Conservation (phyloP, 2,329 filamentous ascomycete genomes). For the Ascosphaera acerosa region DNA sequence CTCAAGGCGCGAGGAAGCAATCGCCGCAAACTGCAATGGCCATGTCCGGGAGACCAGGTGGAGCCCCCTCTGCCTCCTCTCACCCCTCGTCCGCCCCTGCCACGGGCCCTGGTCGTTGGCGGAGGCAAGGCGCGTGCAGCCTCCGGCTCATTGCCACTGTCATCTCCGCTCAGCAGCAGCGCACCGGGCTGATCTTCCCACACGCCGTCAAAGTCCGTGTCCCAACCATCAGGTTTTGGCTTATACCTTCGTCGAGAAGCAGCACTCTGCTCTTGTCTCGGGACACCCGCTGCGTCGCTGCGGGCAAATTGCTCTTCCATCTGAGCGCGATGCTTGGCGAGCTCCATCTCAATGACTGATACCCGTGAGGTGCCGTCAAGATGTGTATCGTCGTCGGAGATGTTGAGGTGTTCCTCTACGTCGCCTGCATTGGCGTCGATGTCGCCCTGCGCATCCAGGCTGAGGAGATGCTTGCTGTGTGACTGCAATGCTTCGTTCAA, state of each 20-base stretch:
- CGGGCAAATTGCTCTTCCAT: constrained; percentile 46
- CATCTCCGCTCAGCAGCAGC: too few species aligned
- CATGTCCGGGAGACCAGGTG: too few species aligned
- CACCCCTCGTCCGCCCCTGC: too few species aligned
- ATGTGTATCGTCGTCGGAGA: constrained; percentile 39
- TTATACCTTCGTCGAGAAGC: constrained; percentile 34
- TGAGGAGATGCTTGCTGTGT: constrained; percentile 44
- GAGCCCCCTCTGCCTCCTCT: too few species aligned
- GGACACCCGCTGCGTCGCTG: too few species aligned
- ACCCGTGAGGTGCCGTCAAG: too few species aligned
- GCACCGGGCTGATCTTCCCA: constrained; percentile 64
- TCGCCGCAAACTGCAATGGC: too few species aligned
- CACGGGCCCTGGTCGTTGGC: too few species aligned
- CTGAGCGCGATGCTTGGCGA: constrained; percentile 44
- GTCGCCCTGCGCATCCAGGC: constrained; percentile 36
- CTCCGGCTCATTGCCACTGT: too few species aligned
- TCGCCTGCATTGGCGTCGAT: constrained; percentile 41
- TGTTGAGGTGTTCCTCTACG: constrained; percentile 39
- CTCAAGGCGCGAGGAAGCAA: too few species aligned
- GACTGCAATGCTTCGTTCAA: constrained; percentile 44
- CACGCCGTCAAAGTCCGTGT: constrained; percentile 63
- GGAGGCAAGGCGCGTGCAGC: too few species aligned
- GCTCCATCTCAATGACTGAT: constrained; percentile 45
- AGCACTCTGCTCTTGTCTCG: constrained; percentile 28
- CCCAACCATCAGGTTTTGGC: constrained; percentile 57